phyloP scores from a whole-genome alignment of 345 rosid genomes.

The Bruguiera gymnorhiza region DNA sequence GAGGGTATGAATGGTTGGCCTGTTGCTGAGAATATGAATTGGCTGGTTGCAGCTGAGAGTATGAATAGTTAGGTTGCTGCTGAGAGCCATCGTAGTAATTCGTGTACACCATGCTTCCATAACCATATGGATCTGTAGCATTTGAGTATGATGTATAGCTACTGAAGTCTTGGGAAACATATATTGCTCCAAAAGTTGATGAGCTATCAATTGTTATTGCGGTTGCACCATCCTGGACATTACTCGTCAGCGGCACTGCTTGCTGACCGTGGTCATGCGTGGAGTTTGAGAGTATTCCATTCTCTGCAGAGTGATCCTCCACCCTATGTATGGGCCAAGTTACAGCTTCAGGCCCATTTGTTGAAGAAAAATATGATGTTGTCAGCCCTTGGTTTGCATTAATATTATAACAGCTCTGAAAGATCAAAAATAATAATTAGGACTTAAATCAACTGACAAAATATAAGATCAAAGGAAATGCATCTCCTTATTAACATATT shows the following conservation, averaged over 20 bases:
- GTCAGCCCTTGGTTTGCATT: constrained; percentile 62
- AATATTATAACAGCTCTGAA: constrained; percentile 54
- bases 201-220: constrained; percentile 53
- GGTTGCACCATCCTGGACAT: constrained; percentile 50
- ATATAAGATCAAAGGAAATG: constrained; percentile 8
- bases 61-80: constrained; percentile 60
- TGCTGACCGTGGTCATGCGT: constrained; percentile 55
- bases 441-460: background rate
- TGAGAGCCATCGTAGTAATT: constrained; percentile 73
- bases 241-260: constrained; percentile 35
- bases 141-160: constrained; percentile 56
- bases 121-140: constrained; percentile 65
- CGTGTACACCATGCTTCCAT: constrained; percentile 66
- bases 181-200: constrained; percentile 49
- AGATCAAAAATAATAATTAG: constrained; percentile 1
- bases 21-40: constrained; percentile 55
- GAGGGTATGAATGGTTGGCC: constrained; percentile 15
- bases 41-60: constrained; percentile 46
- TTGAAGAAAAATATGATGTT: constrained; percentile 24
- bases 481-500: background rate
- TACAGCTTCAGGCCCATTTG: constrained; percentile 26
- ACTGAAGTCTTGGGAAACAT: constrained; percentile 57
- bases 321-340: constrained; percentile 58
- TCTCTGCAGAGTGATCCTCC: constrained; percentile 50
- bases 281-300: constrained; percentile 47